Conservation (phyloP, 78 protist species). For the Planoprotostelium fungivorum region DNA sequence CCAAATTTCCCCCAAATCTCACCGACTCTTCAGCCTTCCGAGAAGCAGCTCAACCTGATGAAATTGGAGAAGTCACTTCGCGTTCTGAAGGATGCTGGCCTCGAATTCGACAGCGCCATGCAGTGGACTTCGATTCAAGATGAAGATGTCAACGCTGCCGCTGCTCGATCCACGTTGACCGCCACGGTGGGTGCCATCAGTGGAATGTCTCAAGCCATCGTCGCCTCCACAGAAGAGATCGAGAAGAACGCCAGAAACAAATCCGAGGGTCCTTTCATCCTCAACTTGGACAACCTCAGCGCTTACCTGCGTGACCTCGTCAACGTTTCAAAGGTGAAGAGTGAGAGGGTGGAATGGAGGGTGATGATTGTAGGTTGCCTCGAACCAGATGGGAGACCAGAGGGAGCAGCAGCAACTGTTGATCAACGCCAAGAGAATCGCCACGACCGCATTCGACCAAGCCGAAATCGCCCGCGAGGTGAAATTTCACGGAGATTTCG, state of each 20-base stretch:
- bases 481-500: not conserved
- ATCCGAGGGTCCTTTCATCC: not conserved
- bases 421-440: not conserved
- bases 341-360: not conserved
- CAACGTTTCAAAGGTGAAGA: not conserved
- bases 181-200: not conserved
- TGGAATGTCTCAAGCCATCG: not conserved
- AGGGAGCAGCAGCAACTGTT: not conserved
- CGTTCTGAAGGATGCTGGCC: not conserved
- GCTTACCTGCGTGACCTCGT: not conserved
- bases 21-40: not conserved
- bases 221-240: not conserved
- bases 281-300: not conserved
- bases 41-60: not conserved
- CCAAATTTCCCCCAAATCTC: not conserved
- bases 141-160: not conserved
- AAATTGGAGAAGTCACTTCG: not conserved
- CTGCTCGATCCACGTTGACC: not conserved
- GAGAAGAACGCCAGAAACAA: not conserved
- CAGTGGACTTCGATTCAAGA: not conserved
- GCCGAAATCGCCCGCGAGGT: not conserved
- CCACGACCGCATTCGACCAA: not conserved
- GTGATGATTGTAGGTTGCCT: not conserved
- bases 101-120: not conserved
- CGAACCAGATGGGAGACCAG: not conserved